Conservation (phyloP, 441 rosid species). For the Theobroma grandiflorum region DNA sequence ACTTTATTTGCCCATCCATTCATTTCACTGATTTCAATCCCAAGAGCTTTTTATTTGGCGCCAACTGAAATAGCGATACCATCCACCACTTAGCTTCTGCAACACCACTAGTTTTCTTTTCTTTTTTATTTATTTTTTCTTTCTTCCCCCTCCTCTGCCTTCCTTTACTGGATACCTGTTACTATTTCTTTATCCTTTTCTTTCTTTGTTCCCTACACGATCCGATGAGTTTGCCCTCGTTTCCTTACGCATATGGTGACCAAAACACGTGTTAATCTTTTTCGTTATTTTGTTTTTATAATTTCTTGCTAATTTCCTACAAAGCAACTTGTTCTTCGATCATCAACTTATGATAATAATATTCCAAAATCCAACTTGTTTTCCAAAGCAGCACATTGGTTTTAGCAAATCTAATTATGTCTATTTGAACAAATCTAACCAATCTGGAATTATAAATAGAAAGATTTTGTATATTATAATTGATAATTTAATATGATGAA, state of each 20-base stretch:
- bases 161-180: neutral
- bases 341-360: too few relatives aligned
- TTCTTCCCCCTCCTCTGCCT: neutral
- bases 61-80: conserved; percentile 47
- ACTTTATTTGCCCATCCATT: conserved; percentile 34
- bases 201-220: neutral
- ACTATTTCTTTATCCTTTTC: neutral
- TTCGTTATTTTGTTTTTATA: neutral
- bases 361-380: too few relatives aligned
- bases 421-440: too few relatives aligned
- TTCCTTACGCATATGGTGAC: neutral
- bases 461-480: too few relatives aligned
- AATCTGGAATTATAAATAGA: too few relatives aligned
- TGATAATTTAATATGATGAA: too few relatives aligned
- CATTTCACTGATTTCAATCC: conserved; percentile 17
- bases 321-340: too few relatives aligned
- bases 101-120: neutral
- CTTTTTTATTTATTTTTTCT: neutral
- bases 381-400: too few relatives aligned
- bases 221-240: neutral
- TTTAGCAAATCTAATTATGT: too few relatives aligned
- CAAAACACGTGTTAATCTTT: neutral
- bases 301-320: neutral
- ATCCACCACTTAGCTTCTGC: neutral
- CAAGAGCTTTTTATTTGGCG: conserved; percentile 46